These are phyloP conservation scores for Colletotrichum falcatum DNA, from an alignment of 2,329 filamentous ascomycete genomes.

Conservation along the genomic window DNA sequence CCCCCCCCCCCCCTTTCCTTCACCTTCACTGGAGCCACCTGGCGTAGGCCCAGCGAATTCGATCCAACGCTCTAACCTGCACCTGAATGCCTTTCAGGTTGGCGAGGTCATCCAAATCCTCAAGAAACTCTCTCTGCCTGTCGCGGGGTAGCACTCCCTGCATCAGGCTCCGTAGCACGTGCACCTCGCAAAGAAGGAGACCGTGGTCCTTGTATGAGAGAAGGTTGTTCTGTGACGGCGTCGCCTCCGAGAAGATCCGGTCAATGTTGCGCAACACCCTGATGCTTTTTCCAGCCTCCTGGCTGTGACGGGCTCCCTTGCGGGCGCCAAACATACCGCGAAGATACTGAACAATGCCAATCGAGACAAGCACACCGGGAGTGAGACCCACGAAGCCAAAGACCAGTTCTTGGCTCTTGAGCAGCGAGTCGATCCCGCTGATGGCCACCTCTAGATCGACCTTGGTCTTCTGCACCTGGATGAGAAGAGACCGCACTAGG, in stretches of 20 bases:
- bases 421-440: constrained; percentile 91
- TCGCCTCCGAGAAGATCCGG: constrained; percentile 77
- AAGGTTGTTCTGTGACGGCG: constrained; percentile 77
- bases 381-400: constrained; percentile 98
- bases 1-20: not conserved
- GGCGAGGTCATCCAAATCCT: constrained; percentile 87
- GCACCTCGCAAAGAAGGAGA: constrained; percentile 88
- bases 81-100: constrained; percentile 83
- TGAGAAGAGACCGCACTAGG: constrained; percentile 88
- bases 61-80: constrained; percentile 82
- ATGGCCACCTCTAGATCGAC: constrained; percentile 97
- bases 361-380: constrained; percentile 88
- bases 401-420: constrained; percentile 96
- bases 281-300: constrained; percentile 76
- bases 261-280: constrained; percentile 90
- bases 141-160: constrained; percentile 76
- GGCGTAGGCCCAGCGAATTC: constrained; percentile 91
- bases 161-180: constrained; percentile 80
- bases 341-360: constrained; percentile 80
- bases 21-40: constrained; percentile 70
- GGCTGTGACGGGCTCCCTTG: constrained; percentile 73
- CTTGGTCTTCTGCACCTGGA: constrained; percentile 99
- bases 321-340: constrained; percentile 76
- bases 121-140: constrained; percentile 85
- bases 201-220: constrained; percentile 94